Evolutionary conservation across 1,139 yeast genomes (phyloP), one percentile per base, ranked within the genome.

Genomic region (Hemisphaericaspora lyxosophila): DNA sequence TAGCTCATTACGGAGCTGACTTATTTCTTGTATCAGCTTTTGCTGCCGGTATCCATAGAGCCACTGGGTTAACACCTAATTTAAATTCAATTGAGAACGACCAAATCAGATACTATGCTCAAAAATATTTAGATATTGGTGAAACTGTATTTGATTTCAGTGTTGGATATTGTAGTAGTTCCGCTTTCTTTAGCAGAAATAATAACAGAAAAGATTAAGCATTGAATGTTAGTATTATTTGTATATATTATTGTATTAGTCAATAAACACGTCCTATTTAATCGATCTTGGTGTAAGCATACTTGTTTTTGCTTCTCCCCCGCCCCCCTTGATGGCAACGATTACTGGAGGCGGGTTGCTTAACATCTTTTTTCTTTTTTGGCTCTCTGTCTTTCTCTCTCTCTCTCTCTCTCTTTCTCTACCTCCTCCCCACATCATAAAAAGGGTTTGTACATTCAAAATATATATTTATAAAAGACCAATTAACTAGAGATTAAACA

Each of bases 41-140:
- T 38, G 69, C 92, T 39, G 96, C 97, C 1, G 97, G 97, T 2
- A 80, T 92, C 36, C 87, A 84, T 62, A 78, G 96, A 58, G 82
- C 82, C 50, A 84, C 97, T 3, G 97, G 97, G 0, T 68, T 90
- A 31, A 76, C 88, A 6, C 68, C 68, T 9, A 56, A 70, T 42
- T 49, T 67, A 23, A 71, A 67, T 20, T 31, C 49, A 7, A 46
- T 68, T 31, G 57, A 55, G 22, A 65, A 56, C 43, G 61, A 78
- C 35, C 84, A 82, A 27, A 65, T 83, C 9, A 75, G 75, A 52
- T 70, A 74, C 31, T 82, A 84, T 53, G 67, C 82, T 13, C 66
- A 67, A 25, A 83, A 80, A 53, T 92, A 88, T 57, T 73, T 92
- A 48, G 85, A 80, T 40, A 61, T 83, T 24, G 98, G 98, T n/a